A percentile compares a stretch with the other conserved stretches of the same genome.
These are phyloP conservation scores for Phlyctochytrium bullatum DNA, from an alignment of 192 early-diverging fungal species.

Conservation along the genomic window DNA sequence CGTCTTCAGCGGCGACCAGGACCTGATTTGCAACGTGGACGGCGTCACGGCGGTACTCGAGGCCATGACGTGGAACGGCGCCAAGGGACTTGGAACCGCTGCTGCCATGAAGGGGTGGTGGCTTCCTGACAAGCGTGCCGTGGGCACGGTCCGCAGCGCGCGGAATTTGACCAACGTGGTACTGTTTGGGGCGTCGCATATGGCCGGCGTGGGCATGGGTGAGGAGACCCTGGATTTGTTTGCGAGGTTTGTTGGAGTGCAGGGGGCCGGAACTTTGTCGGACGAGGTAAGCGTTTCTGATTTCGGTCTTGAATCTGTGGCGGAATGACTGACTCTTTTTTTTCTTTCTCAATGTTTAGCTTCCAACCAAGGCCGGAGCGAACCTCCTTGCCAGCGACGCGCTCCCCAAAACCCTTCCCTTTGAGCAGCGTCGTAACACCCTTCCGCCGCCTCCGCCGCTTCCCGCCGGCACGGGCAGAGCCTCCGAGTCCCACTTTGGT, in stretches of 20 bases:
- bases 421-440: not conserved
- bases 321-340: not conserved
- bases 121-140: conserved; percentile 31
- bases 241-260: conserved; percentile 43
- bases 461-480: too few species aligned
- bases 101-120: conserved; percentile 43
- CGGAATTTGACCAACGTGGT: conserved; percentile 64
- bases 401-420: not conserved
- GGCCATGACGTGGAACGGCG: conserved; percentile 65
- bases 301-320: not conserved
- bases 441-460: not conserved
- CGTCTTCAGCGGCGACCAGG: conserved; percentile 73
- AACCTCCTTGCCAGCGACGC: not conserved
- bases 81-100: conserved; percentile 54
- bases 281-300: not conserved
- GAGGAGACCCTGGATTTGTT: conserved; percentile 59
- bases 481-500: too few species aligned
- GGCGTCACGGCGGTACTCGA: conserved; percentile 67
- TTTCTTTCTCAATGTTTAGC: too few species aligned
- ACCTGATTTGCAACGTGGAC: conserved; percentile 77
- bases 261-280: not conserved
- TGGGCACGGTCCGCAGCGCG: conserved; percentile 46
- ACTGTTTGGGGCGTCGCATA: conserved; percentile 63
- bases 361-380: too few species aligned
- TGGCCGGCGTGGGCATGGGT: conserved; percentile 66